Evolutionary conservation across 441 rosid species (phyloP), one percentile per base, ranked within the genome.

Genomic region (Croton setiger): DNA sequence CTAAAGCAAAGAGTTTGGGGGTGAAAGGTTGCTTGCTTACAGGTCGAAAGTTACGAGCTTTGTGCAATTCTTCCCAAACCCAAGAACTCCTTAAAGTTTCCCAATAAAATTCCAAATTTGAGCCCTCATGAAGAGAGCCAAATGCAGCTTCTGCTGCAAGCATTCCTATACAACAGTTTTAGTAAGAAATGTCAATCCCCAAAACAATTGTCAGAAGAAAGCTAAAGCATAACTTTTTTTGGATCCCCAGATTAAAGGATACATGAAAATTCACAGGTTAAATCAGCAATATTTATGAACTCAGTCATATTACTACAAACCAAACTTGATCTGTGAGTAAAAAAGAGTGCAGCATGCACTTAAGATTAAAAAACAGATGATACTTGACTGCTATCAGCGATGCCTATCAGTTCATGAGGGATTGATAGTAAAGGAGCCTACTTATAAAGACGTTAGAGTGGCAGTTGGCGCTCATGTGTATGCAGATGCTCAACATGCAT

Each of bases 111-210:
- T 86, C 90, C 88, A 90, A 84, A 74, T 75, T 82, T 70, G 76
- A 72, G 56, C 82, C 88, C 73, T 84, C 83, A 68, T 72, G 76
- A 79, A 95, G 88, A 62, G 70, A 76, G 69, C 88, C 86, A 81
- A 90, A 90, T 71, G 92, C 79, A 79, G 95, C 95, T 72, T 95
- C 98, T 53, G 98, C 98, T 43, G 98, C 99, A 57, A 95, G 81
- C 97, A 92, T 95, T 73, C 98, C 98, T 93, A 82, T 64, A 74
- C 0, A 36, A 67, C 23, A 63, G 17, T 4, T 41, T 14, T 31
- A 78, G 37, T 1, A 15, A 72, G 27, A 64, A 52, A 64, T 33
- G 51, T 59, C 5, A 21, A 51, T 17, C 7, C 36, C 43, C 27
- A 58, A 15, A 12, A 21, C 41, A 17, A 18, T 12, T 14, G 20